A percentile compares a stretch with the other conserved stretches of the same genome.
Evolutionary conservation across 148 eudicot genomes (phyloP).

Genomic region (Nepenthes mirabilis): DNA sequence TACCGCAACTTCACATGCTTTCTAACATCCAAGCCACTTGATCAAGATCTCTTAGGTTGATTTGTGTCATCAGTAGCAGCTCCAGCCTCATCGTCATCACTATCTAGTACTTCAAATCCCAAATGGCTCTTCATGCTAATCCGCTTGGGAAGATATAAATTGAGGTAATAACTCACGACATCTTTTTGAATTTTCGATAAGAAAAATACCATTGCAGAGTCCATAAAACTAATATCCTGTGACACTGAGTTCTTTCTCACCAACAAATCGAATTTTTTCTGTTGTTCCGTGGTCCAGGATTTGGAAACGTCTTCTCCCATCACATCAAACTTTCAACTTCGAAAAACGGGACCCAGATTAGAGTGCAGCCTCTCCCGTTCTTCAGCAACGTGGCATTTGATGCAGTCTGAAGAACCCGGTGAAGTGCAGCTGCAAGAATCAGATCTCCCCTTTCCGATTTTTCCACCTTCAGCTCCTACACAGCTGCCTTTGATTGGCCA

Average conservation of each 20-base stretch:
- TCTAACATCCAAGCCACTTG: conserved; percentile 8
- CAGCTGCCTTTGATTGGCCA: conserved; percentile 33
- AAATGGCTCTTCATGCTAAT: conserved; percentile 31
- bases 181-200: conserved; percentile 20
- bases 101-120: conserved; percentile 29
- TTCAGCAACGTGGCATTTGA: conserved; percentile 31
- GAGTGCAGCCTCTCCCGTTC: conserved; percentile 22
- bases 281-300: conserved; percentile 38
- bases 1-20: conserved; percentile 31
- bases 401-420: conserved; percentile 45
- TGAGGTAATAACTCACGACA: conserved; percentile 60
- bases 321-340: conserved; percentile 49
- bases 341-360: conserved; percentile 51
- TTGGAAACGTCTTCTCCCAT: conserved; percentile 63
- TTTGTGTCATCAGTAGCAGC: conserved; percentile 15
- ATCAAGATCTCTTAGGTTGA: conserved; percentile 29
- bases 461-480: conserved; percentile 3
- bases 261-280: conserved; percentile 25
- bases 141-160: conserved; percentile 48
- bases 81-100: conserved; percentile 53
- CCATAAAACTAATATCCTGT: conserved; percentile 29
- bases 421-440: conserved; percentile 37
- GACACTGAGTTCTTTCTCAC: conserved; percentile 37
- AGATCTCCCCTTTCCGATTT: conserved; percentile 56
- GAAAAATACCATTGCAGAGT: conserved; percentile 28